Percentiles rank a stretch among this genome's conserved stretches.
phyloP scores from a whole-genome alignment of 2,329 filamentous ascomycete species.

The Pseudocercospora fuligena region DNA sequence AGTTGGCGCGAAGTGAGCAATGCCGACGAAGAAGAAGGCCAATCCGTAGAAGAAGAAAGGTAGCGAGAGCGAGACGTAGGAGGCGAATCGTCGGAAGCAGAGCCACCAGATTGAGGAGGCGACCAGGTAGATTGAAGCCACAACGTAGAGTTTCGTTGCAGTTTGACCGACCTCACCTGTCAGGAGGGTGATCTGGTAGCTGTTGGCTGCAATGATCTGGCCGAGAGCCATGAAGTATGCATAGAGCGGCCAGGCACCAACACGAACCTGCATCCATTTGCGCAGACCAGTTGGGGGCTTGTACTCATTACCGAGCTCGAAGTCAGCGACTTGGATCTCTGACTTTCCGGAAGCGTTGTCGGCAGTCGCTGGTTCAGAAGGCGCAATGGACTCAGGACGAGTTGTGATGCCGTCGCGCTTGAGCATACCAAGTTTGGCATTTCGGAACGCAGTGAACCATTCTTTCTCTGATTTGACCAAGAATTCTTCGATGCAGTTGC shows the following conservation, averaged over 20 bases:
- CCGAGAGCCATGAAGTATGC: conserved; percentile 64
- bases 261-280: conserved; percentile 61
- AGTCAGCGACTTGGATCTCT: conserved; percentile 45
- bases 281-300: conserved; percentile 60
- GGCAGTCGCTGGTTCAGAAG: conserved; percentile 13
- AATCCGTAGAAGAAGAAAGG: conserved; percentile 67
- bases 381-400: conserved; percentile 17
- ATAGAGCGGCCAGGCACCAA: conserved; percentile 67
- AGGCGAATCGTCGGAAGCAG: conserved; percentile 61
- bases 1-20: conserved; percentile 58
- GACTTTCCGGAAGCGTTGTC: conserved; percentile 37
- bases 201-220: conserved; percentile 67
- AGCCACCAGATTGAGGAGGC: conserved; percentile 66
- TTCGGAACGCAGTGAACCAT: conserved; percentile 64
- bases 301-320: conserved; percentile 59
- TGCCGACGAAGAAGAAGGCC: conserved; percentile 64
- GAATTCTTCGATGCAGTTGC: conserved; percentile 65
- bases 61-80: conserved; percentile 60
- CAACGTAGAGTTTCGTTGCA: conserved; percentile 62
- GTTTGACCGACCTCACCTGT: conserved; percentile 64
- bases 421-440: conserved; percentile 61
- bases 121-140: conserved; percentile 62
- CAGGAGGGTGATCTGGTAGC: conserved; percentile 68
- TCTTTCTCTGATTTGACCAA: conserved; percentile 67
- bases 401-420: conserved; percentile 28